phyloP scores from a whole-genome alignment of 768 basidiomycete species.

The Tylopilus sp. region DNA sequence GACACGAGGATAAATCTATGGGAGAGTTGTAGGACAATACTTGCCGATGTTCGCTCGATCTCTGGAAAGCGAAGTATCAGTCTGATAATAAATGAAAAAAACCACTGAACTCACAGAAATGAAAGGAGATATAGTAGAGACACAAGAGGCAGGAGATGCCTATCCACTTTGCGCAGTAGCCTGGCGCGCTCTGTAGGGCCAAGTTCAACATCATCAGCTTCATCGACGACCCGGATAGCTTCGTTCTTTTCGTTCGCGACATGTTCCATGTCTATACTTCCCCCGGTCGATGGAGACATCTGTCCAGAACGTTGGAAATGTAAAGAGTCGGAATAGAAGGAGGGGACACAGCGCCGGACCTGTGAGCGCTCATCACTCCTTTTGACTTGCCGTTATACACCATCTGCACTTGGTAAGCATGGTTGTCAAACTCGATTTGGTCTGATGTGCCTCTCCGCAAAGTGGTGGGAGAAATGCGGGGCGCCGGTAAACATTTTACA shows the following conservation, averaged over 20 bases:
- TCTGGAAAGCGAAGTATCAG: conserved; percentile 13
- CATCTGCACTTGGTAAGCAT: no score
- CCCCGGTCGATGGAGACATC: conserved; percentile 16
- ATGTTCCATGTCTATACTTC: conserved; percentile 9
- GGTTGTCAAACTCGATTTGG: no score
- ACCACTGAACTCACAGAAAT: conserved; percentile 38
- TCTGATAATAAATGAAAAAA: neutral
- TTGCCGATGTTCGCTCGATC: conserved; percentile 46
- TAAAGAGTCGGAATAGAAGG: neutral
- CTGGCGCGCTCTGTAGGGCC: conserved; percentile 21
- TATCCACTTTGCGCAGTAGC: conserved; percentile 41
- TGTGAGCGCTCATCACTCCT: neutral
- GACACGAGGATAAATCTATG: neutral
- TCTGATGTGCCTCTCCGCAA: no score
- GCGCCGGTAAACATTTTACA: no score
- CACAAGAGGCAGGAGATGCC: conserved; percentile 43
- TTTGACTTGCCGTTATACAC: no score
- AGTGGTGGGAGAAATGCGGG: no score
- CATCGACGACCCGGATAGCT: neutral
- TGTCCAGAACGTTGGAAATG: neutral
- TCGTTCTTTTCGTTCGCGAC: conserved; percentile 12
- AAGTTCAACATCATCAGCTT: conserved; percentile 2
- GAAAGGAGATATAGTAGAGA: conserved; percentile 44
- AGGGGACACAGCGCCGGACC: neutral
- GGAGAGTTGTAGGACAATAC: conserved; percentile 5